Conservation (phyloP, 495 filamentous ascomycete genomes). For the Tirmania nivea region DNA sequence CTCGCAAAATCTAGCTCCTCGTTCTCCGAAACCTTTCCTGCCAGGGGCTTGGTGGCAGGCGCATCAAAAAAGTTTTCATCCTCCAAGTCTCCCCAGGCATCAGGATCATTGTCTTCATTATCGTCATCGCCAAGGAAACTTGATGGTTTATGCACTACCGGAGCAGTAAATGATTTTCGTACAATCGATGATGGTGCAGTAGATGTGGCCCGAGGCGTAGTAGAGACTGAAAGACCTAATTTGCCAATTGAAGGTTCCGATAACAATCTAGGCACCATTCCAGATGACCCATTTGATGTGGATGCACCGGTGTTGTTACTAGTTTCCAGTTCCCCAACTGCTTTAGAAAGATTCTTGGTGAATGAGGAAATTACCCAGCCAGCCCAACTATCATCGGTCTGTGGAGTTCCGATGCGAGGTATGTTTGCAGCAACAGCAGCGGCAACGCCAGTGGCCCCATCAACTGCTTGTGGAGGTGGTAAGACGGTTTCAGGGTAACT, state of each 20-base stretch:
- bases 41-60: background rate
- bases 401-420: constrained; percentile 56
- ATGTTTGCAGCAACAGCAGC: constrained; percentile 19
- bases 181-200: constrained; percentile 21
- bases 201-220: constrained; percentile 7
- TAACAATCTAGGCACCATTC: background rate
- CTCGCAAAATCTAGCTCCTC: too few species aligned
- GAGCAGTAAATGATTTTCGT: constrained; percentile 23
- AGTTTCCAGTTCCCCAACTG: constrained; percentile 58
- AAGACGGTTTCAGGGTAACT: constrained; percentile 64
- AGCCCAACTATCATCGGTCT: constrained; percentile 44
- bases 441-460: constrained; percentile 19
- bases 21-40: too few species aligned
- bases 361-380: constrained; percentile 99
- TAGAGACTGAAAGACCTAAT: constrained; percentile 3
- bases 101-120: constrained; percentile 34
- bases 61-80: constrained; percentile 32
- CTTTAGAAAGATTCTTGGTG: constrained; percentile 71
- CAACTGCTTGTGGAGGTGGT: constrained; percentile 23
- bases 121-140: constrained; percentile 27
- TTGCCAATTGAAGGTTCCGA: constrained; percentile 23
- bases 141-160: constrained; percentile 24
- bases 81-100: constrained; percentile 52
- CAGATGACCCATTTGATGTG: too few species aligned
- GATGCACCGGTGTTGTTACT: too few species aligned